A percentile compares a stretch with the other conserved stretches of the same genome.
phyloP scores from a whole-genome alignment of 257 asterid genomes.

The Perilla frutescens region DNA sequence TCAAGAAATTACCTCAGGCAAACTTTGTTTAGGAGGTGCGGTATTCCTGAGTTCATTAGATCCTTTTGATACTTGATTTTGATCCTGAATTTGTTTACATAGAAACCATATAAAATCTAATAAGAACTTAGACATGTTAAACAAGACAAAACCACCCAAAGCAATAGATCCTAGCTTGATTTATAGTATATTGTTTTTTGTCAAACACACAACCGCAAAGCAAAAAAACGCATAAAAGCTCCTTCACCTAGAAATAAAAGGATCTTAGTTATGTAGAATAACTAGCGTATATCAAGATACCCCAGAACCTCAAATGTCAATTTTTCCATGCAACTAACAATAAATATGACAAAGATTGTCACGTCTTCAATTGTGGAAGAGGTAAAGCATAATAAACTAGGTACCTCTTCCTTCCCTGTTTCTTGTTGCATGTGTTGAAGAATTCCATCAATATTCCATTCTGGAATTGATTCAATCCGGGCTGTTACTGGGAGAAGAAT shows the following conservation, averaged over 20 bases:
- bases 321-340: constrained; percentile 1
- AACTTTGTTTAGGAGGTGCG: constrained; percentile 50
- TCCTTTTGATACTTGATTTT: constrained; percentile 42
- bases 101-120: constrained; percentile 24
- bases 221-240: constrained; percentile 5
- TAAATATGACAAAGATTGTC: neutral
- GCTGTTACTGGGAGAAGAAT: constrained; percentile 72
- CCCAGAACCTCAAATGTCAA: constrained; percentile 6
- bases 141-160: constrained; percentile 18
- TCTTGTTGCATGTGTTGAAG: constrained; percentile 64
- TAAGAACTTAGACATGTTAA: constrained; percentile 15
- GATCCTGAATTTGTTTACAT: constrained; percentile 56
- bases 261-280: neutral
- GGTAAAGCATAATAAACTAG: constrained; percentile 18
- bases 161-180: constrained; percentile 17
- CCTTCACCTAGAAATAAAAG: constrained; percentile 8
- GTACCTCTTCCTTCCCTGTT: constrained; percentile 59
- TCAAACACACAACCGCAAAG: neutral
- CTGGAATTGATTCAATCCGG: constrained; percentile 49
- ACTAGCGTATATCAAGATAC: constrained; percentile 11
- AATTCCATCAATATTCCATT: constrained; percentile 86
- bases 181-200: neutral
- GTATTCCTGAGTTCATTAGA: constrained; percentile 45
- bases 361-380: constrained; percentile 13
- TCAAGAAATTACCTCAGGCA: constrained; percentile 64